Base-by-base conservation (phyloP, 768 basidiomycete genomes). In the Panus rudis region DNA sequence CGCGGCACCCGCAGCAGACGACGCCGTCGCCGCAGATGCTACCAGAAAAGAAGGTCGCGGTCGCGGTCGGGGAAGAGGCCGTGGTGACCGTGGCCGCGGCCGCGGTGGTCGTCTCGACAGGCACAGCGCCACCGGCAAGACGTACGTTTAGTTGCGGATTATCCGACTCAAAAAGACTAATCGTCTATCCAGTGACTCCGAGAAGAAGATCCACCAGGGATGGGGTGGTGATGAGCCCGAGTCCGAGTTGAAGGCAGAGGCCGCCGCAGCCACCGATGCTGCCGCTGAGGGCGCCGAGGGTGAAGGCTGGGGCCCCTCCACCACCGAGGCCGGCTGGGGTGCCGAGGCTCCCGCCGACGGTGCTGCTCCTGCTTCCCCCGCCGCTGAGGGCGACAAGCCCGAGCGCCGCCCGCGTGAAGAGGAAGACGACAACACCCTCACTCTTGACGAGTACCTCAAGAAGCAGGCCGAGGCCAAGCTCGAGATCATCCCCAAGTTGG, bases 211-310 rank as follows among this genome's bases (percentile, higher is more conserved):
- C 55, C 85, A 90, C 62, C 86, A 91, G 60, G 84, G 83, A 52
- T 98, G 94, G 94, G 94, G 94, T 51, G 89, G 86, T 31, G 90
- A 92, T 51, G 88, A 92, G 54, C 91, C 86, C 54, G 74, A 70
- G 53, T 63, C 84, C 28, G 94, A 97, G 66, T 74, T 90, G 57
- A 82, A 83, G 67, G 74, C 72, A 25, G 93, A 97, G 63, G 66
- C 79, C 47, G 82, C 77, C 22, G 94, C 84, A 42, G 75, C 66
- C 37, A 70, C 63, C 51, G 92, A 94, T 58, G 88, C 81, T 30
- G 70, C 67, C 19, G 72, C 63, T 19, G 85, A 87, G 57, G 66
- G 60, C 10, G 42, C 42, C 41, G 50, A 59, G n/a, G 60, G 62
- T 21, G 57, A 59, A 16, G 57, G 67, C 16, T 58, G 75, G 74